A percentile compares a stretch with the other conserved stretches of the same genome.
Conservation (phyloP, 148 eudicot genomes). For the Simmondsia chinensis region DNA sequence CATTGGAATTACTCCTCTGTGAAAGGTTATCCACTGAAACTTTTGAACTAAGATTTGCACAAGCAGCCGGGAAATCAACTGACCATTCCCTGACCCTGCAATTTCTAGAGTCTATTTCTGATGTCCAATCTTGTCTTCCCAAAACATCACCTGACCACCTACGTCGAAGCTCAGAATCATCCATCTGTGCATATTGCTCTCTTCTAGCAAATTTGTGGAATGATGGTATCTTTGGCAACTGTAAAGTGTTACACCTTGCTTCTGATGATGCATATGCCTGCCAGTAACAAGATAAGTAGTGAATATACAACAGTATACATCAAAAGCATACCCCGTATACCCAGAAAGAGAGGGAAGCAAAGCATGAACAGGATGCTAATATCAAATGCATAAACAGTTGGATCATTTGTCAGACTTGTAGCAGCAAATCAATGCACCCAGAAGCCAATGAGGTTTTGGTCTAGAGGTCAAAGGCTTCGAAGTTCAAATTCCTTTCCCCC, state of each 20-base stretch:
- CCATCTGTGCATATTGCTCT: conserved; percentile 65
- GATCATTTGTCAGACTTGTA: too few relatives aligned
- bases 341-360: too few relatives aligned
- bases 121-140: conserved; percentile 76
- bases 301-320: background rate
- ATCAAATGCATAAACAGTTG: too few relatives aligned
- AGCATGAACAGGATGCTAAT: too few relatives aligned
- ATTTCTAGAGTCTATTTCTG: conserved; percentile 94
- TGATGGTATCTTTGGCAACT: conserved; percentile 89
- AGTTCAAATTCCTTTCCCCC: too few relatives aligned
- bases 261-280: conserved; percentile 89
- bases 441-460: too few relatives aligned
- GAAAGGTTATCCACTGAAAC: conserved; percentile 60
- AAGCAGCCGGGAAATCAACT: conserved; percentile 82
- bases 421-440: too few relatives aligned
- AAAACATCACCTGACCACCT: conserved; percentile 58
- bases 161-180: conserved; percentile 54
- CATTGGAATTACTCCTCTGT: conserved; percentile 78
- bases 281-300: conserved; percentile 10
- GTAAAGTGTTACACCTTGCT: conserved; percentile 52
- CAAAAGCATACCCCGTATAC: too few relatives aligned
- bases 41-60: conserved; percentile 59
- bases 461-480: too few relatives aligned
- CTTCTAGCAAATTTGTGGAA: conserved; percentile 94
- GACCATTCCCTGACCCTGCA: conserved; percentile 99